Percentiles rank a stretch among this genome's conserved stretches.
These are phyloP conservation scores for Linnemannia schmuckeri DNA, from an alignment of 192 early-diverging fungal species.

Conservation along the genomic window DNA sequence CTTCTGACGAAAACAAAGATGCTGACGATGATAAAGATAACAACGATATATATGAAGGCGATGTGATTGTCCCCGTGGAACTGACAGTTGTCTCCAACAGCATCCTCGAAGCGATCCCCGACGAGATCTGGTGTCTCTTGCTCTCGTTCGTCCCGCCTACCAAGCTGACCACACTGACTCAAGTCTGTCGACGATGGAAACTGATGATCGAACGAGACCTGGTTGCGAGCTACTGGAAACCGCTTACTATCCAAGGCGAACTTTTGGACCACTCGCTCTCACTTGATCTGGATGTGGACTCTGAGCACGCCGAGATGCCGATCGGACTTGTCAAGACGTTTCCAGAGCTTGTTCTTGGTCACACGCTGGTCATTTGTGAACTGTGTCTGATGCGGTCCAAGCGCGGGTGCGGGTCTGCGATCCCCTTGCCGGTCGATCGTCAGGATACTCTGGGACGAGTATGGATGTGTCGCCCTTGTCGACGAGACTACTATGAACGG, in stretches of 20 bases:
- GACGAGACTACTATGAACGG: conserved; percentile 10
- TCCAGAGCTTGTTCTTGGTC: conserved; percentile 7
- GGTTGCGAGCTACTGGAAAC: background rate
- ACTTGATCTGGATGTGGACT: no score
- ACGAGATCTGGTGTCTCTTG: conserved; percentile 15
- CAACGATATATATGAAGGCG: background rate
- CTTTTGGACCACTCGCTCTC: background rate
- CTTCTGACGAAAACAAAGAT: background rate
- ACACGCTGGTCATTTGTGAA: conserved; percentile 17
- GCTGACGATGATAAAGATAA: background rate
- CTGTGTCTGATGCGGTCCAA: background rate
- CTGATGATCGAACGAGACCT: conserved; percentile 10
- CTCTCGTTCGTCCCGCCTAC: conserved; percentile 16
- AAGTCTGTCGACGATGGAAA: conserved; percentile 17
- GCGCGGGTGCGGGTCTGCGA: conserved; percentile 10
- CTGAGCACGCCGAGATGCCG: background rate
- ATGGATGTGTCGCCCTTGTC: conserved; percentile 25
- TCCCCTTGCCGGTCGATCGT: conserved; percentile 15
- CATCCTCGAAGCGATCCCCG: background rate
- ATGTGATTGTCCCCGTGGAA: background rate
- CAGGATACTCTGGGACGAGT: conserved; percentile 1
- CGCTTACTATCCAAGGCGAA: background rate
- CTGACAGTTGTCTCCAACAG: background rate
- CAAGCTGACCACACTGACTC: background rate
- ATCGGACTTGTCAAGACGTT: background rate